These are phyloP conservation scores for Cyberlindnera suaveolens DNA, from an alignment of 805 yeast genomes.

Conservation along the genomic window DNA sequence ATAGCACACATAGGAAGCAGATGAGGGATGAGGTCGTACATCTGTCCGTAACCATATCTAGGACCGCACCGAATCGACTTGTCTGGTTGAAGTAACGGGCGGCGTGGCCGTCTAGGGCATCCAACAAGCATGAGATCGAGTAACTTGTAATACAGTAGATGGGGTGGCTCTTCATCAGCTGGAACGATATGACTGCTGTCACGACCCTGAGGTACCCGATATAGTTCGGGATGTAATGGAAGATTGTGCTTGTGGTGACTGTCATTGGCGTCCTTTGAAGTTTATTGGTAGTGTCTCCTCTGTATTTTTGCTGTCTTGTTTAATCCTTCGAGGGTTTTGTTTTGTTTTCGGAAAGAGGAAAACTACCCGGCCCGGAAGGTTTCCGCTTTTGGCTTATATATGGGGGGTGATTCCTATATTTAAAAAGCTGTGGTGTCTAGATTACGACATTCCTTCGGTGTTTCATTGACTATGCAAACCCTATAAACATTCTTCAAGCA, in stretches of 20 bases:
- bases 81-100: constrained; percentile 88
- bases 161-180: constrained; percentile 82
- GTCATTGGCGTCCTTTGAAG: neutral
- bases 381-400: too few relatives aligned
- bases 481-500: too few relatives aligned
- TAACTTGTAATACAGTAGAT: constrained; percentile 69
- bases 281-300: too few relatives aligned
- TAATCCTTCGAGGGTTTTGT: too few relatives aligned
- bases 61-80: constrained; percentile 89
- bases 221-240: constrained; percentile 81
- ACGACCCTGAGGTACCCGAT: constrained; percentile 85
- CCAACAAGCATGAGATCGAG: constrained; percentile 83
- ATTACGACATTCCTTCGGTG: too few relatives aligned
- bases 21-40: constrained; percentile 94
- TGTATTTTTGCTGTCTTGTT: too few relatives aligned
- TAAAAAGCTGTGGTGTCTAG: too few relatives aligned
- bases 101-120: constrained; percentile 94
- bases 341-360: too few relatives aligned
- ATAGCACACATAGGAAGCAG: constrained; percentile 75
- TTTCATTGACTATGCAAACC: too few relatives aligned
- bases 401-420: too few relatives aligned
- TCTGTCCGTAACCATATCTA: constrained; percentile 98
- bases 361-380: too few relatives aligned
- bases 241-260: constrained; percentile 46
- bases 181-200: constrained; percentile 74